A percentile compares a stretch with the other conserved stretches of the same genome.
Evolutionary conservation across 345 rosid species (phyloP).

Genomic region (Zanthoxylum bungeanum): DNA sequence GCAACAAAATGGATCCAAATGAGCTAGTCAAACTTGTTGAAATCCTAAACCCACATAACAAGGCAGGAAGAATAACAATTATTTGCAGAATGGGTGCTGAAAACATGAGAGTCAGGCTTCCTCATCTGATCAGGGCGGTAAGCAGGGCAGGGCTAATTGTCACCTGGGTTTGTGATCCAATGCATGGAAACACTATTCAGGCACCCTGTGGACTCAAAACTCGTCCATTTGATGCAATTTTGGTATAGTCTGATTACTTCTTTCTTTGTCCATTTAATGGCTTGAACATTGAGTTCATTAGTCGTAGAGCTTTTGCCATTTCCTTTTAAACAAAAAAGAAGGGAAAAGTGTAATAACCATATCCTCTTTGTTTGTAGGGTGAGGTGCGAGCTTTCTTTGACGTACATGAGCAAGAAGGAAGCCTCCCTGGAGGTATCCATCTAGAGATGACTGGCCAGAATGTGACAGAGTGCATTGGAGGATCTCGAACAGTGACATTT

Average conservation of each 20-base stretch:
- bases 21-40: slow-evolving; percentile 54
- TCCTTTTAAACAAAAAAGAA: background rate
- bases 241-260: slow-evolving; percentile 47
- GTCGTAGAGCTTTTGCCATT: background rate
- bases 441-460: slow-evolving; percentile 69
- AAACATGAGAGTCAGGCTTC: slow-evolving; percentile 62
- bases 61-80: slow-evolving; percentile 53
- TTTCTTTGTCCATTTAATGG: background rate
- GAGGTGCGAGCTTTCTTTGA: slow-evolving; percentile 61
- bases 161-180: slow-evolving; percentile 69
- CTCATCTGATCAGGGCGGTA: slow-evolving; percentile 56
- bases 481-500: slow-evolving; percentile 53
- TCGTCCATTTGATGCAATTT: slow-evolving; percentile 59
- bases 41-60: slow-evolving; percentile 56
- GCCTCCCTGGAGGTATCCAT: slow-evolving; percentile 61
- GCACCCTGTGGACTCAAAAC: slow-evolving; percentile 72
- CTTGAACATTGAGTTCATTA: background rate
- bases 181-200: slow-evolving; percentile 69
- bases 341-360: background rate
- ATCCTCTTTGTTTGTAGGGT: slow-evolving; percentile 27
- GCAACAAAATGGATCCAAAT: slow-evolving; percentile 63
- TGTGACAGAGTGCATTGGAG: slow-evolving; percentile 66
- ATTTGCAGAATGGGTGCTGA: slow-evolving; percentile 70
- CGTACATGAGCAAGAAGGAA: slow-evolving; percentile 64
- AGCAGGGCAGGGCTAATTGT: slow-evolving; percentile 61